Evolutionary conservation across 2,329 filamentous ascomycete genomes (phyloP), one percentile per base, ranked within the genome.

Genomic region (Fusarium mundagurra): DNA sequence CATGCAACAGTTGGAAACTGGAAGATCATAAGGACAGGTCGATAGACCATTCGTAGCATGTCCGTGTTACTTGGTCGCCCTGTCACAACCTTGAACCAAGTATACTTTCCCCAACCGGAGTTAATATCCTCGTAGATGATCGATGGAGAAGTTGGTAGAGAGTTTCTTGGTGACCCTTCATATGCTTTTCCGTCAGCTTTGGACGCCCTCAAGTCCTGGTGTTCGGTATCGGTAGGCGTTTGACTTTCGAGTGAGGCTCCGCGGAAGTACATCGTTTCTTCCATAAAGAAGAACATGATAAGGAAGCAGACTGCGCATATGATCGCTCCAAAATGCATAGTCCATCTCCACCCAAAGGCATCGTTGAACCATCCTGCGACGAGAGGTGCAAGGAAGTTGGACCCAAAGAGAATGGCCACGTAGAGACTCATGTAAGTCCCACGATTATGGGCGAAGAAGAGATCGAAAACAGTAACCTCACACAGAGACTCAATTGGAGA

Each of bases 351-450:
- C 4, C 61, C 54, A 1, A 48, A 61, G 0, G 34, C 54, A 13
- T 64, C 54, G 10, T 60, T 61, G 31, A 64, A 61, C 54, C 43
- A 64, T 1, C 61, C 61, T 0, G 61, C 61, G 14, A 61, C n/a
- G 6, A 61, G 54, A 2, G 61, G 54, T 7, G 61, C 61, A 9
- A 64, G 61, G 1, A 64, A 64, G 2, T 60, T 64, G 5, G 61
- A 64, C 6, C 61, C 54, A 13, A 64, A 61, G 4, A 60, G 18
- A 17, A 64, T 64, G 1, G 34, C 43, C 3, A 61, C 44, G 24
- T 64, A 64, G n/a, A 64, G 61, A 9, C 61, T 58, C 54, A 64
- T 61, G 5, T 61, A 64, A 16, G 54, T 61, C 10, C 61, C 43
- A 12, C 61, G 61, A 0, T 61, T 61, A 9, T 64, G 61, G 13